These are phyloP conservation scores for Tricholoma matsutake DNA, from an alignment of 768 basidiomycete genomes.

Conservation along the genomic window DNA sequence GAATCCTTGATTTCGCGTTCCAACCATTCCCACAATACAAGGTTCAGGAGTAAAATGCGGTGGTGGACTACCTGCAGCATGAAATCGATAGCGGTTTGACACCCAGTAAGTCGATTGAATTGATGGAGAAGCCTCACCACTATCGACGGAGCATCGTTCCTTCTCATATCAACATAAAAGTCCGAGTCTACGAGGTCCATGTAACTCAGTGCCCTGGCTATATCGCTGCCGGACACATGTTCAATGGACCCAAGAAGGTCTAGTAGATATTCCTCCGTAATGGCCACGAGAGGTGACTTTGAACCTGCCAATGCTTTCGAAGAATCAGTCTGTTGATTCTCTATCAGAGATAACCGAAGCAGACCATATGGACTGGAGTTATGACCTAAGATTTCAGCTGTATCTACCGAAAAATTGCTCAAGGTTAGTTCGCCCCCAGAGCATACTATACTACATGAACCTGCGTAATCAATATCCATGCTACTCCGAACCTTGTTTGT, in stretches of 20 bases:
- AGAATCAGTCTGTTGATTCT: not conserved
- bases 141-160: not conserved
- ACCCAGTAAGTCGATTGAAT: not conserved
- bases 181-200: not conserved
- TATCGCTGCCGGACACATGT: not conserved
- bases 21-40: not conserved
- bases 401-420: too few species aligned
- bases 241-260: not conserved
- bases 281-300: not conserved
- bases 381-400: not conserved
- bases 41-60: not conserved
- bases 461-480: not conserved
- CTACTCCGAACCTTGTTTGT: not conserved
- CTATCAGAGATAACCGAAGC: not conserved
- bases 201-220: not conserved
- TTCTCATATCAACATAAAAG: not conserved
- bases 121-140: not conserved
- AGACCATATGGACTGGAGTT: not conserved
- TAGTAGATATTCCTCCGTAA: not conserved
- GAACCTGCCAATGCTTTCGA: not conserved
- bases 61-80: not conserved
- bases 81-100: not conserved
- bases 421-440: too few species aligned
- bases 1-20: not conserved
- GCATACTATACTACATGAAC: not conserved